Percentiles rank a stretch among this genome's conserved stretches.
Evolutionary conservation across 225 moss, liverwort and hornwort species (phyloP).

Genomic region (Antitrichia curtipendula): DNA sequence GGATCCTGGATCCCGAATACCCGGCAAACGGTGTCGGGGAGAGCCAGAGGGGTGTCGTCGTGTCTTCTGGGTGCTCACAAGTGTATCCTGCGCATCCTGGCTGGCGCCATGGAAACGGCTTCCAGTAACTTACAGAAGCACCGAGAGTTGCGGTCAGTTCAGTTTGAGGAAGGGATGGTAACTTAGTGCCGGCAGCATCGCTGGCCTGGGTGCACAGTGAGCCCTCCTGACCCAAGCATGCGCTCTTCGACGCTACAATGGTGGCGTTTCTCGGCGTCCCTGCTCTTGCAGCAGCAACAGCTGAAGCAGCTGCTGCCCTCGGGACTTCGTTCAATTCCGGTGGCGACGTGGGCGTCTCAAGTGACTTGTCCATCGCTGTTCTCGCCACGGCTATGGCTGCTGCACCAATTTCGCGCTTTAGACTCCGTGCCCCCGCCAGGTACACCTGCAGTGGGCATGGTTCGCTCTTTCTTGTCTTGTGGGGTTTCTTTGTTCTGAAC

Average conservation of each 20-base stretch:
- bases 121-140: background rate
- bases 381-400: background rate
- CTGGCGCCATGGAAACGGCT: background rate
- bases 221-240: background rate
- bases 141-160: background rate
- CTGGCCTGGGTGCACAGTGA: background rate
- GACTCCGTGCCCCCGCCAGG: background rate
- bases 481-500: background rate
- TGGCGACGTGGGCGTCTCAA: background rate
- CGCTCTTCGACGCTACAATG: background rate
- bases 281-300: background rate
- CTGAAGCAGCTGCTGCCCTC: background rate
- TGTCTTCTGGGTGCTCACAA: background rate
- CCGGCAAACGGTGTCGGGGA: background rate
- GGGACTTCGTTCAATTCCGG: background rate
- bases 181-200: background rate
- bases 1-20: background rate
- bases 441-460: background rate
- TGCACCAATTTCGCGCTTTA: conserved; percentile 2
- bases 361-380: background rate
- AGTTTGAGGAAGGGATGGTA: background rate
- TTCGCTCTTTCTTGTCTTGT: background rate
- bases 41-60: background rate
- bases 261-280: conserved; percentile 13
- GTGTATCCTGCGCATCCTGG: background rate